Evolutionary conservation across 129 eudicot genomes (phyloP), one percentile per base, ranked within the genome.

Genomic region (Deinandra increscens): DNA sequence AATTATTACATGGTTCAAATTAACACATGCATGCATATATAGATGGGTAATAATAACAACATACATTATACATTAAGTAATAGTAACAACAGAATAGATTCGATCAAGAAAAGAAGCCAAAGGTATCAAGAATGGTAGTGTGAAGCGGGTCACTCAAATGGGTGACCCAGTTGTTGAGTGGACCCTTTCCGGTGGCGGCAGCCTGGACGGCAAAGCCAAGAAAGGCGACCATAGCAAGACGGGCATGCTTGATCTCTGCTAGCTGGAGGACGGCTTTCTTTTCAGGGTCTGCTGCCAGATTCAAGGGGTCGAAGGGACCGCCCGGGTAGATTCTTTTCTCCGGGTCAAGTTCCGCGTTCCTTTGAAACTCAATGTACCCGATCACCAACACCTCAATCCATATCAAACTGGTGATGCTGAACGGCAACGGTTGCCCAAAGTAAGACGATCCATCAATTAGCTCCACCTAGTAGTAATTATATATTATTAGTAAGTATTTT

Each of bases 131-230:
- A 72, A 93, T 87, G 72, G 97, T 89, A 6, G 96, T 93, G 88
- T 93, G 98, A 64, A 92, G 91, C 17, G 96, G 98, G 78, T 92
- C 98, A 72, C 91, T 86, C 89, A 92, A 79, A 64, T 92, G 98
- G 71, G 98, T 92, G 36, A 88, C 98, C 98, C 98, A 89, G 81
- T 92, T 92, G 95, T 89, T 89, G 20, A 92, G 92, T 17, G 98
- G 98, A 17, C 96, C 98, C 75, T 92, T 84, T 17, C 98, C 96
- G 3, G 98, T 92, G 73, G 88, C 96, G 0, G 98, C 98, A 15
- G 98, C 98, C 76, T 92, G 98, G 64, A 89, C 92, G 4, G 97
- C 98, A 14, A 93, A 92, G 17, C 96, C 96, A n/a, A 92, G 83
- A 83, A 92, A 93, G 2, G 53, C 97, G 13, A 93, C 95, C 98